These are phyloP conservation scores for Podaxis sp. DNA, from an alignment of 768 basidiomycete species.

Conservation along the genomic window DNA sequence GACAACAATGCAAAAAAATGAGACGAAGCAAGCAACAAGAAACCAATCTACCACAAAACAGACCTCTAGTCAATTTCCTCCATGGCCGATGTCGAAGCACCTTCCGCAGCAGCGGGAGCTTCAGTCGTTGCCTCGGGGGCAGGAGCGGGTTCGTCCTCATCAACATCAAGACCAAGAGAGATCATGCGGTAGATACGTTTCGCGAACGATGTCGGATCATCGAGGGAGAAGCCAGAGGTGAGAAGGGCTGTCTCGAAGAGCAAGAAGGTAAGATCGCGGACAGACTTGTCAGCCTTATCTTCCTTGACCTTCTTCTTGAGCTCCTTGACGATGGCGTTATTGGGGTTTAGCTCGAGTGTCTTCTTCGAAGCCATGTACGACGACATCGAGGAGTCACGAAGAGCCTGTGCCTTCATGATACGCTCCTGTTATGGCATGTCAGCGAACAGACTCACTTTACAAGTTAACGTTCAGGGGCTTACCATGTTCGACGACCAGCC, in stretches of 20 bases:
- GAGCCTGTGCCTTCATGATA: constrained; percentile 99
- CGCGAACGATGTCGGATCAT: constrained; percentile 93
- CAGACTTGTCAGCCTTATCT: constrained; percentile 98
- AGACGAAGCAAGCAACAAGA: constrained; percentile 23
- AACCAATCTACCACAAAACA: constrained; percentile 1
- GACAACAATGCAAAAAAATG: constrained; percentile 29
- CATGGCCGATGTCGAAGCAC: constrained; percentile 80
- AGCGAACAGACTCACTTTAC: neutral
- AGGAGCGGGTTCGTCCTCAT: constrained; percentile 64
- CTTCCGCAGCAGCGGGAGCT: constrained; percentile 54
- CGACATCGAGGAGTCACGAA: constrained; percentile 95
- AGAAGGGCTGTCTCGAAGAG: constrained; percentile 97
- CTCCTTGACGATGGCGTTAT: constrained; percentile 93
- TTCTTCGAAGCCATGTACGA: constrained; percentile 99
- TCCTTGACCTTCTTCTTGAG: constrained; percentile 93
- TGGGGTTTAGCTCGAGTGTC: constrained; percentile 94
- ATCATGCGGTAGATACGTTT: constrained; percentile 99
- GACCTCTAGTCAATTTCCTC: constrained; percentile 87
- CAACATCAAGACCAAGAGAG: constrained; percentile 85
- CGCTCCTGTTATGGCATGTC: constrained; percentile 57
- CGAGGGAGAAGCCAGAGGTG: constrained; percentile 93
- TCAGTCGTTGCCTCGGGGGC: constrained; percentile 41
- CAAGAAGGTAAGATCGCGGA: constrained; percentile 93
- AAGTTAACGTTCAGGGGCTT: constrained; percentile 17
- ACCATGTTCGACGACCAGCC: constrained; percentile 99